These are phyloP conservation scores for Mortierella claussenii DNA, from an alignment of 192 early-diverging fungal genomes.

Conservation along the genomic window DNA sequence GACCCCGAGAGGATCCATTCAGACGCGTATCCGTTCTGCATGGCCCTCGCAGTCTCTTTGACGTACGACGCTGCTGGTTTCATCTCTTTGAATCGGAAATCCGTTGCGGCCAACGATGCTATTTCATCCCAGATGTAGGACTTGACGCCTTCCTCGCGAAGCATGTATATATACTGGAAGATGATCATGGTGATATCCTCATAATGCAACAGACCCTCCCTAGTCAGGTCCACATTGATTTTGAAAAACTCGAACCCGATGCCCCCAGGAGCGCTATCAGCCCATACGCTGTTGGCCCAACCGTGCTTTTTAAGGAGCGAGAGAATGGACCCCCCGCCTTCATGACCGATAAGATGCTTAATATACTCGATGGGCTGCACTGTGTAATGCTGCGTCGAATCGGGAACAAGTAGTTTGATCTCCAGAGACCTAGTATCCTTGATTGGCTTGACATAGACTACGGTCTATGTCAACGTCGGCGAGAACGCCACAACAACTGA, in stretches of 20 bases:
- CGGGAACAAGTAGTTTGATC: slow-evolving; percentile 85
- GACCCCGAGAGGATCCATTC: slow-evolving; percentile 73
- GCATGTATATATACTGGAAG: slow-evolving; percentile 89
- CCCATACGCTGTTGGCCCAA: slow-evolving; percentile 79
- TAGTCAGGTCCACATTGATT: slow-evolving; percentile 80
- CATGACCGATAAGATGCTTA: slow-evolving; percentile 87
- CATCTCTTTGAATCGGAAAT: slow-evolving; percentile 83
- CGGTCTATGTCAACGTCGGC: not conserved
- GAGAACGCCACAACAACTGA: not conserved
- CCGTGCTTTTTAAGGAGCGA: slow-evolving; percentile 82
- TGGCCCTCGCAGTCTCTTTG: slow-evolving; percentile 67
- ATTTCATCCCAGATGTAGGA: slow-evolving; percentile 86
- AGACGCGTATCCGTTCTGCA: slow-evolving; percentile 79
- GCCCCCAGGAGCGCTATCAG: slow-evolving; percentile 54
- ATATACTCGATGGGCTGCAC: slow-evolving; percentile 77
- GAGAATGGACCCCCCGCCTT: slow-evolving; percentile 84
- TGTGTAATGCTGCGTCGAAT: slow-evolving; percentile 63
- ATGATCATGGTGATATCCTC: slow-evolving; percentile 80
- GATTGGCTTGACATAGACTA: slow-evolving; percentile 71
- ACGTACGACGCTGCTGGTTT: slow-evolving; percentile 67
- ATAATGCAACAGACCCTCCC: slow-evolving; percentile 75
- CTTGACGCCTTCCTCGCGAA: slow-evolving; percentile 72
- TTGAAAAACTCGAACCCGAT: slow-evolving; percentile 77
- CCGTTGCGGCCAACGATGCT: slow-evolving; percentile 54
- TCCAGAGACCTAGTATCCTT: slow-evolving; percentile 75